These are phyloP conservation scores for Cladosporium sp. DNA, from an alignment of 2,329 filamentous ascomycete species.

Conservation along the genomic window DNA sequence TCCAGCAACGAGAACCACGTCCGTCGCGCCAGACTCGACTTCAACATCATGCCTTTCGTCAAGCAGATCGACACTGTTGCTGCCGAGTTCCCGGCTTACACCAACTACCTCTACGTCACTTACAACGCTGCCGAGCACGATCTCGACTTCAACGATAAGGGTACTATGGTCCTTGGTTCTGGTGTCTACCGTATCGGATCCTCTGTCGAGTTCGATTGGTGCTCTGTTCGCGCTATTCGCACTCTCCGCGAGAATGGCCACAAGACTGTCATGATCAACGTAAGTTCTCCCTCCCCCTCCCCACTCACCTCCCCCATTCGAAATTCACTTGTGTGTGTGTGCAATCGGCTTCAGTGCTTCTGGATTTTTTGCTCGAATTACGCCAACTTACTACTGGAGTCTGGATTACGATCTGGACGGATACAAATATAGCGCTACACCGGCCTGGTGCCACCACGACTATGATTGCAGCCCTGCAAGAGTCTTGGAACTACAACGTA, in stretches of 20 bases:
- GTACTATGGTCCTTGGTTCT: slow-evolving; percentile 93
- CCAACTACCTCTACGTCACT: slow-evolving; percentile 95
- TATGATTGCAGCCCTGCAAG: too few relatives aligned
- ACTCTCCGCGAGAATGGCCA: slow-evolving; percentile 79
- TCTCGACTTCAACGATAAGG: slow-evolving; percentile 80
- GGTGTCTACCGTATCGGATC: slow-evolving; percentile 97
- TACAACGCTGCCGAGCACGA: slow-evolving; percentile 91
- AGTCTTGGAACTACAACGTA: too few relatives aligned
- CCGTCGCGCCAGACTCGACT: slow-evolving; percentile 78
- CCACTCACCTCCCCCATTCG: too few relatives aligned
- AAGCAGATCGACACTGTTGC: slow-evolving; percentile 99
- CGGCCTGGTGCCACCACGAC: too few relatives aligned
- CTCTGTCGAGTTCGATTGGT: slow-evolving; percentile 99
- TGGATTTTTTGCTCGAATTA: too few relatives aligned
- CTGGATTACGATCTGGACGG: too few relatives aligned
- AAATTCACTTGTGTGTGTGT: too few relatives aligned
- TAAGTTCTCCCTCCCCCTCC: too few relatives aligned
- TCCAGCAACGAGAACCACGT: slow-evolving; percentile 92
- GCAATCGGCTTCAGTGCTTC: too few relatives aligned
- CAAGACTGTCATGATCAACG: slow-evolving; percentile 97
- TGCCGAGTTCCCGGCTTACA: slow-evolving; percentile 90
- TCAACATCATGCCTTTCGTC: slow-evolving; percentile 81
- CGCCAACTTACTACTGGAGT: too few relatives aligned
- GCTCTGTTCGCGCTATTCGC: slow-evolving; percentile 89
- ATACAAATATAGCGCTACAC: too few relatives aligned